phyloP scores from a whole-genome alignment of 1,139 yeast species.

The Scheffersomyces lignicola region DNA sequence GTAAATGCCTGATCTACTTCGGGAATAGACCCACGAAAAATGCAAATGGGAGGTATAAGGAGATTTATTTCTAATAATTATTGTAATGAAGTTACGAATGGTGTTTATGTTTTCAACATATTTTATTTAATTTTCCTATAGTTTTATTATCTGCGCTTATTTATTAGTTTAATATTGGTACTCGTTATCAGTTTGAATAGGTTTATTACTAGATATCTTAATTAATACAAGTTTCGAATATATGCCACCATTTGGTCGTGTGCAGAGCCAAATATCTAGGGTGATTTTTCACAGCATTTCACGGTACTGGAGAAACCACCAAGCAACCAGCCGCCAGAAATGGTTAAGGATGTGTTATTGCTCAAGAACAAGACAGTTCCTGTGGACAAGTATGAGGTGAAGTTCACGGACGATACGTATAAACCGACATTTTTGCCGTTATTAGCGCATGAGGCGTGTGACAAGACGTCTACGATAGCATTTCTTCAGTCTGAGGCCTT shows the following conservation, averaged over 20 bases:
- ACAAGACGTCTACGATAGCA: conserved; percentile 41
- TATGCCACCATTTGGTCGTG: no score
- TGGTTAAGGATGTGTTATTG: conserved; percentile 33
- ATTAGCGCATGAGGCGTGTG: conserved; percentile 59
- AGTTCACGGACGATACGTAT: conserved; percentile 28
- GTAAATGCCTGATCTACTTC: background rate
- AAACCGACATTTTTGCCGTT: conserved; percentile 64
- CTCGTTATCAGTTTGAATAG: no score
- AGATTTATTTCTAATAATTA: background rate
- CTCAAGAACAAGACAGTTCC: conserved; percentile 71
- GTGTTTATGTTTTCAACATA: background rate
- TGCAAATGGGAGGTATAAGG: background rate
- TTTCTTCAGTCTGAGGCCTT: conserved; percentile 47
- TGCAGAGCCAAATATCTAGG: no score
- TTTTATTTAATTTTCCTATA: background rate
- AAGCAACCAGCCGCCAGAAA: no score
- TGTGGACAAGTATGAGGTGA: conserved; percentile 58
- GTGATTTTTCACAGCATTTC: no score
- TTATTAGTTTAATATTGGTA: no score
- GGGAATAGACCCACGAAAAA: background rate
- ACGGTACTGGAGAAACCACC: no score
- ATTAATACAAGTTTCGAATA: no score
- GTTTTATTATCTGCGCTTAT: background rate
- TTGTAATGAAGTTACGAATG: background rate
- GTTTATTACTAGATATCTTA: no score